Base-by-base conservation (phyloP, 345 rosid species). In the Passiflora organensis region DNA sequence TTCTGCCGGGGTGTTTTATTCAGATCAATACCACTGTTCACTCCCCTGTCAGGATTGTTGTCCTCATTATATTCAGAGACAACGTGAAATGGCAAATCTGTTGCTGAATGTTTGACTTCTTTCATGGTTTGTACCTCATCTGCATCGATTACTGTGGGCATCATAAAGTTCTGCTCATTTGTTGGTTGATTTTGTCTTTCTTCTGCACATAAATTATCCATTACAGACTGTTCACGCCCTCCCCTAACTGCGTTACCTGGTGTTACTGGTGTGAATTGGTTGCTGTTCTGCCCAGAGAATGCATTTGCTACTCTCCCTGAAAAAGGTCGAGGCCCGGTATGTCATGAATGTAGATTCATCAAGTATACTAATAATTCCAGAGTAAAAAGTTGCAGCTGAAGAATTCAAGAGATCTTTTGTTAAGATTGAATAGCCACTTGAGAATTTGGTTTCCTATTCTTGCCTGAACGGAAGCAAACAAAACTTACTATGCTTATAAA, bases 181-280 rank as follows among this genome's bases (percentile, higher is more conserved):
- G 25, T 53, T 63, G 60, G 76, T 18, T 49, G 63, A 32, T 46
- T 46, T 49, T 5, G 59, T 60, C 37, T 47, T 39, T 64, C 75
- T 42, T 43, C 43, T 15, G 51, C 20, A 47, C 48, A 49, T 43
- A 53, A 39, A 53, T 48, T 22, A 42, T 43, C 70, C 22, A 25
- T 23, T 54, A 64, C 69, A 43, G 56, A 51, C 43, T 48, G 50
- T 41, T 52, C 49, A 49, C 62, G 48, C 48, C 61, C 63, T 32
- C 16, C 59, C 34, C 54, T 51, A 8, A 42, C 54, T 51, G 65
- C 47, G 69, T 85, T 82, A 5, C 70, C 80, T 48, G 93, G 87
- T 41, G 87, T 85, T 17, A 76, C 71, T 0, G 88, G 86, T 45
- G 75, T 67, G 53, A 82, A 80, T 12, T 63, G 63, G 6, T 51